Evolutionary conservation across 129 eudicot species (phyloP).

Genomic region (Helianthus tuberosus): DNA sequence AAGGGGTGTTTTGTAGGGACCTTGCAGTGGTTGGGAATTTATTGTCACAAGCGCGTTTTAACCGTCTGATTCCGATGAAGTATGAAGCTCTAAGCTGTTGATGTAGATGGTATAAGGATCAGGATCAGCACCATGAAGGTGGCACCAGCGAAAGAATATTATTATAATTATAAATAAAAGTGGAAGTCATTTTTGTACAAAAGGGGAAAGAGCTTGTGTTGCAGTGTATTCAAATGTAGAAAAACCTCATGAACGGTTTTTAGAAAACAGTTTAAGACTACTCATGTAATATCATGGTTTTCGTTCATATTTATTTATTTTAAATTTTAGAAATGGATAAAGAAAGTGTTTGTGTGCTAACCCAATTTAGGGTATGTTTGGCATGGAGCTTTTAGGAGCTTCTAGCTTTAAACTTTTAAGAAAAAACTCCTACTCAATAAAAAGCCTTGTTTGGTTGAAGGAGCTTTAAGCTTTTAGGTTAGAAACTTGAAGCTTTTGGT

Average conservation of each 20-base stretch:
- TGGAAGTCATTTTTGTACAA: constrained; percentile 49
- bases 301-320: neutral
- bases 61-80: constrained; percentile 67
- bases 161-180: constrained; percentile 33
- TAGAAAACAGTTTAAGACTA: neutral
- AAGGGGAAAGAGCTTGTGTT: too few relatives aligned
- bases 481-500: too few relatives aligned
- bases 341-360: neutral
- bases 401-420: too few relatives aligned
- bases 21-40: constrained; percentile 82
- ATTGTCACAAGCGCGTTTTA: constrained; percentile 70
- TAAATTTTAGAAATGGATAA: neutral
- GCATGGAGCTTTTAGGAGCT: too few relatives aligned
- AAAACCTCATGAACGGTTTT: too few relatives aligned
- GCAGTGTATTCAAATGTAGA: too few relatives aligned
- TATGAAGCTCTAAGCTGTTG: constrained; percentile 88
- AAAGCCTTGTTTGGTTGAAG: too few relatives aligned
- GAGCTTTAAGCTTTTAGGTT: too few relatives aligned
- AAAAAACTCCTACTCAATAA: too few relatives aligned
- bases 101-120: constrained; percentile 22
- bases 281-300: neutral
- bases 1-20: constrained; percentile 95
- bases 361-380: too few relatives aligned
- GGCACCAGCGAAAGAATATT: neutral
- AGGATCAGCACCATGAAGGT: too few relatives aligned